phyloP scores from a whole-genome alignment of 1,139 yeast species.

The Petasospora fabianii region DNA sequence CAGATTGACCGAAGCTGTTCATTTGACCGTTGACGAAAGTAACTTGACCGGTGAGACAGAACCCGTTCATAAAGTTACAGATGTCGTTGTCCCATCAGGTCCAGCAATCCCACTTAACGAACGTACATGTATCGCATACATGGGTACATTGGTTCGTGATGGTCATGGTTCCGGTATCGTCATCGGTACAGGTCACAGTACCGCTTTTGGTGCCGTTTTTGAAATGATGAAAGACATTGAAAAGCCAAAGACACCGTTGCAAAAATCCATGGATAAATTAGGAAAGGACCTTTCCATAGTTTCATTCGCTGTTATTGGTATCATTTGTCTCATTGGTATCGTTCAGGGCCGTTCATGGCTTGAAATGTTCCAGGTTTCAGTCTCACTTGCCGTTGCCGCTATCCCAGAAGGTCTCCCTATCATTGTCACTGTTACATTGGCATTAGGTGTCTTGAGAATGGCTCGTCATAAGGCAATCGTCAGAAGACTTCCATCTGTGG shows the following conservation, averaged over 20 bases:
- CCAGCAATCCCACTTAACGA: constrained; percentile 52
- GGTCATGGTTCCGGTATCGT: constrained; percentile 93
- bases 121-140: constrained; percentile 75
- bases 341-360: constrained; percentile 90
- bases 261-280: constrained; percentile 87
- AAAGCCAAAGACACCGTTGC: constrained; percentile 94
- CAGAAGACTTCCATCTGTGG: constrained; percentile 89
- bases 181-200: constrained; percentile 81
- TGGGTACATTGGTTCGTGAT: constrained; percentile 95
- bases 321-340: constrained; percentile 82
- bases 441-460: constrained; percentile 93
- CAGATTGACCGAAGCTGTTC: constrained; percentile 71
- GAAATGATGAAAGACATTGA: constrained; percentile 93
- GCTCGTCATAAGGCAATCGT: constrained; percentile 91
- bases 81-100: constrained; percentile 26
- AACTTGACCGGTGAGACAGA: constrained; percentile 91
- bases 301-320: constrained; percentile 80
- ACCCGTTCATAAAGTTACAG: constrained; percentile 66
- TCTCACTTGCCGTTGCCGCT: constrained; percentile 95
- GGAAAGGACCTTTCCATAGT: constrained; percentile 84
- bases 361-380: constrained; percentile 96
- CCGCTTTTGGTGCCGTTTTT: constrained; percentile 87
- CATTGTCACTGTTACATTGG: constrained; percentile 93
- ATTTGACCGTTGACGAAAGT: constrained; percentile 83
- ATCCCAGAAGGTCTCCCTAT: constrained; percentile 97